Evolutionary conservation across 805 yeast species (phyloP).

Genomic region (Ogataea minuta): DNA sequence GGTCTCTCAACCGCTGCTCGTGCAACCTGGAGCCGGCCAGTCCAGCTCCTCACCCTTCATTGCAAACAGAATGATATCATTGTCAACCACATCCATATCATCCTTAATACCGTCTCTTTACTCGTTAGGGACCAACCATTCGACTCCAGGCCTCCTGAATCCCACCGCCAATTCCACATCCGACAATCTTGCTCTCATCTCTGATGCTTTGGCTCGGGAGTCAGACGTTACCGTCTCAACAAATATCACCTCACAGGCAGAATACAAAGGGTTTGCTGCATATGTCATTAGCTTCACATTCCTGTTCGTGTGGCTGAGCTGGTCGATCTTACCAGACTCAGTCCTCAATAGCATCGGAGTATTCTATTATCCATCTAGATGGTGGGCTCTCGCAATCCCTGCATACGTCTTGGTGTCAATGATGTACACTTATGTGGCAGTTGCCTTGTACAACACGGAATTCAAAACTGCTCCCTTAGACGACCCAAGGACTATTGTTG

Average conservation of each 20-base stretch:
- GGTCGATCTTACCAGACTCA: conserved; percentile 74
- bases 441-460: conserved; percentile 76
- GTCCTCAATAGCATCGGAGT: conserved; percentile 52
- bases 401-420: conserved; percentile 65
- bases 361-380: conserved; percentile 78
- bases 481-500: conserved; percentile 64
- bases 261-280: conserved; percentile 84
- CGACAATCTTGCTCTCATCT: conserved; percentile 23
- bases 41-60: conserved; percentile 15
- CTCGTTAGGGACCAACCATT: conserved; percentile 25
- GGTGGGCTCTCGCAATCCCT: conserved; percentile 88
- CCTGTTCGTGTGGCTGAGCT: conserved; percentile 55
- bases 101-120: conserved; percentile 32
- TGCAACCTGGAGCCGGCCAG: conserved; percentile 5
- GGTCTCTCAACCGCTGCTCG: conserved; percentile 1
- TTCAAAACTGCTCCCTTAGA: conserved; percentile 58
- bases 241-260: conserved; percentile 57
- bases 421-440: conserved; percentile 68
- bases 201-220: conserved; percentile 60
- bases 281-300: conserved; percentile 64
- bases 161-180: conserved; percentile 16
- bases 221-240: conserved; percentile 64
- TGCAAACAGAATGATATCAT: conserved; percentile 29
- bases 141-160: conserved; percentile 22
- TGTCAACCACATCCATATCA: conserved; percentile 34